A percentile compares a stretch with the other conserved stretches of the same genome.
Conservation (phyloP, 768 basidiomycete genomes). For the Russula olivacea region DNA sequence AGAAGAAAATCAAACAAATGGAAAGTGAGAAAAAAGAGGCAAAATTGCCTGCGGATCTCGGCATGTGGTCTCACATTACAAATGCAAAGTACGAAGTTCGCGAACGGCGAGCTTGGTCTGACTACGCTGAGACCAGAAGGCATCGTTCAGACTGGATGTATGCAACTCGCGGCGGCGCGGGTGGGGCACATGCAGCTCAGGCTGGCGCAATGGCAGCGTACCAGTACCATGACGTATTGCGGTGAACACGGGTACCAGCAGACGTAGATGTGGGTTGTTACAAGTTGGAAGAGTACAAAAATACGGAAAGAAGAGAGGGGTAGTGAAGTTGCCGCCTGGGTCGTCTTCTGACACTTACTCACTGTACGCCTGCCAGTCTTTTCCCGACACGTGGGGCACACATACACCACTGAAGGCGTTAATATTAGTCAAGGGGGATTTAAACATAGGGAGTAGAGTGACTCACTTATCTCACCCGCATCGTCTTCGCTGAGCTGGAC, state of each 20-base stretch:
- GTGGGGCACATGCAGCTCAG: conserved; percentile 21
- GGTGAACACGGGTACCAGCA: conserved; percentile 20
- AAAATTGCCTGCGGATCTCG: background rate
- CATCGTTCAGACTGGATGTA: conserved; percentile 18
- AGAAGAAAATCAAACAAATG: background rate
- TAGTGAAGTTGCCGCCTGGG: conserved; percentile 1
- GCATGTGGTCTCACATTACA: conserved; percentile 21
- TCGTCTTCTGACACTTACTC: conserved; percentile 55
- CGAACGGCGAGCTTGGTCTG: conserved; percentile 5
- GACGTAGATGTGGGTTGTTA: conserved; percentile 23
- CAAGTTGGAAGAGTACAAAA: conserved; percentile 25
- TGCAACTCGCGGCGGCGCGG: conserved; percentile 13
- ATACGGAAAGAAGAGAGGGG: conserved; percentile 10
- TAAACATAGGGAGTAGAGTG: conserved; percentile 1
- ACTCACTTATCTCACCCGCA: conserved; percentile 73
- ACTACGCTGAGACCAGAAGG: conserved; percentile 17
- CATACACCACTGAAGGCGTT: conserved; percentile 47
- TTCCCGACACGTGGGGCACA: conserved; percentile 48
- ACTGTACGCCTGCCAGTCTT: conserved; percentile 57
- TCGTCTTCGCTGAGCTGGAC: conserved; percentile 52
- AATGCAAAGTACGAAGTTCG: conserved; percentile 1
- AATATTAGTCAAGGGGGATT: background rate
- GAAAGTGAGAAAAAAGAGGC: background rate
- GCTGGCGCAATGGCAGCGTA: conserved; percentile 15
- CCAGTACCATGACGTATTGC: conserved; percentile 15